These are phyloP conservation scores for Suillus plorans DNA, from an alignment of 768 basidiomycete species.

Conservation along the genomic window DNA sequence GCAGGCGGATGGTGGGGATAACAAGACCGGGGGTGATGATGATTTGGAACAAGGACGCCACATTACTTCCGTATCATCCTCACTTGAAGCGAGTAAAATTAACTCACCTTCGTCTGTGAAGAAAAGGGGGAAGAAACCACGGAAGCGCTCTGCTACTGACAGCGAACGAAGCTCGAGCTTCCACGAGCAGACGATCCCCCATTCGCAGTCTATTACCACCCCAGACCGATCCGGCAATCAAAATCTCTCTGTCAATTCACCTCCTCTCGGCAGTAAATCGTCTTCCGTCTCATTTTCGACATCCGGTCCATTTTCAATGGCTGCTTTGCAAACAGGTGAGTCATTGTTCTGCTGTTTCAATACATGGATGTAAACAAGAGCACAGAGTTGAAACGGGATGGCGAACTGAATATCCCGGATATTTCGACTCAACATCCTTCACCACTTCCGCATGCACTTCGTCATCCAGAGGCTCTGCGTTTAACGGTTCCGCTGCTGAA, in stretches of 20 bases:
- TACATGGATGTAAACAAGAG: not conserved
- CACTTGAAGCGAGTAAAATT: not conserved
- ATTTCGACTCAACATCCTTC: not conserved
- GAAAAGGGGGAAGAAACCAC: not conserved
- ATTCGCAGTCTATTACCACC: not conserved
- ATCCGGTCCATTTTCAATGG: constrained; percentile 1
- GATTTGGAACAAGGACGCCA: not conserved
- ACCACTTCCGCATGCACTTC: constrained; percentile 5
- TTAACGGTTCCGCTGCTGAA: constrained; percentile 52
- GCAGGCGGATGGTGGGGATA: not conserved
- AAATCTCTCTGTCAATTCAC: not conserved
- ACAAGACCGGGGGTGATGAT: not conserved
- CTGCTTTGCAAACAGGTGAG: not conserved
- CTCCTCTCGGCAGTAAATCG: not conserved
- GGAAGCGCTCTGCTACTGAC: not conserved
- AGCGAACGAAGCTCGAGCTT: not conserved
- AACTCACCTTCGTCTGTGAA: not conserved
- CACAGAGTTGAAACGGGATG: constrained; percentile 2
- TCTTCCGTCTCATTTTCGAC: constrained; percentile 2
- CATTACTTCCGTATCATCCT: not conserved
- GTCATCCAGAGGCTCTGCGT: constrained; percentile 19
- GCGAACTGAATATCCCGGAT: not conserved
- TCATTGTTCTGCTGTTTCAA: not conserved
- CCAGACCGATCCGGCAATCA: not conserved
- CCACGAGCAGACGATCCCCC: not conserved